Evolutionary conservation across 1,284 basidiomycete species (phyloP), one percentile per base, ranked within the genome.

Genomic region (Austroboletus niveus): DNA sequence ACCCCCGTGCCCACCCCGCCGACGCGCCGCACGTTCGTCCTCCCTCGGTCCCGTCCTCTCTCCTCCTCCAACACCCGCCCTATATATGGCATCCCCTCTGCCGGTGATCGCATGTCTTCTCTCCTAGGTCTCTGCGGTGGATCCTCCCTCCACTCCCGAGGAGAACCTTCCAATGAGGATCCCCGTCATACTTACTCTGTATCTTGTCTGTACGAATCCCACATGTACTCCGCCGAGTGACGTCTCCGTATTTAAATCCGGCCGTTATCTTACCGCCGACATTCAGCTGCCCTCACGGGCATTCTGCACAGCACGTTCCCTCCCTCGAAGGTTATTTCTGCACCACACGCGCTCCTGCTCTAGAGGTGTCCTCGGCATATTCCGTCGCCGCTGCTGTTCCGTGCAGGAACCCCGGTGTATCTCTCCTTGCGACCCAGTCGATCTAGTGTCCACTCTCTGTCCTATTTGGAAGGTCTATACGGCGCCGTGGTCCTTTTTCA

Each of bases 271-370:
- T 51, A 46, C 60, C 53, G 51, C 59, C 22, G 22, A 24, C 22
- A 24, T 24, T 24, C 22, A 24, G 22, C 22, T 24, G 8, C 29
- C 29, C 29, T 29, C 29, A 29, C 49, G 53, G 54, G 45, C 52
- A 42, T 49, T 56, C 63, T 66, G 59, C 61, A 65, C 62, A 59
- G 57, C 67, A 65, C 63, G 65, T 65, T 69, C 55, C 64, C 53
- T 64, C 57, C 63, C 57, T 61, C 47, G 47, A 65, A 65, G 67
- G 64, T 55, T 65, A 59, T 61, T 68, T 56, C 56, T 53, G 39
- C 64, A 46, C 27, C 36, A 36, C 45, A 45, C 27, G 47, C 49
- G 8, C 36, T 8, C 8, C 12, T 29, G 11, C 36, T 40, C 38
- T 41, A 39, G 27, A 11, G 38, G 29, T 30, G 44, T 35, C 31